Evolutionary conservation across 2,329 filamentous ascomycete genomes (phyloP).

Genomic region (Fusarium sterilihyphosum): DNA sequence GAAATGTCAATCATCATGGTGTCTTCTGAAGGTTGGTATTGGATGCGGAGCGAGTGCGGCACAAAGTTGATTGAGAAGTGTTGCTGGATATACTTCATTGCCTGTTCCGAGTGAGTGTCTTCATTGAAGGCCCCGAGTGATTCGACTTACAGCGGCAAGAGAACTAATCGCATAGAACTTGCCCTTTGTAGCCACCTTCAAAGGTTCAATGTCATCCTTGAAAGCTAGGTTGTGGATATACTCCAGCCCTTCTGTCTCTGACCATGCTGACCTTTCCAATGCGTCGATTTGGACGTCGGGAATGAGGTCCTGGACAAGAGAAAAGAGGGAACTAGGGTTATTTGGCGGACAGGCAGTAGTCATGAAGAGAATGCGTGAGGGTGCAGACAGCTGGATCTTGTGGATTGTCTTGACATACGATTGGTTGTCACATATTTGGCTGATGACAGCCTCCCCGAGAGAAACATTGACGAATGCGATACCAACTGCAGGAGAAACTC

Average conservation of each 20-base stretch:
- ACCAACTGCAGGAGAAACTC: conserved; percentile 84
- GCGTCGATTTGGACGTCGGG: conserved; percentile 50
- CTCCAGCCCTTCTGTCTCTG: conserved; percentile 79
- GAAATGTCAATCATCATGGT: conserved; percentile 96
- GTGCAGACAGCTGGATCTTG: conserved; percentile 83
- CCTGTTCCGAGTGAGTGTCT: conserved; percentile 58
- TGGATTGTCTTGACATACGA: conserved; percentile 90
- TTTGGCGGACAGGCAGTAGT: conserved; percentile 72
- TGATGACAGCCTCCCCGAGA: conserved; percentile 84
- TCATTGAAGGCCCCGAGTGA: rapidly evolving
- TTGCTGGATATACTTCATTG: conserved; percentile 81
- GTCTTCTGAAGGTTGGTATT: conserved; percentile 87
- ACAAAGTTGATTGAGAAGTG: conserved; percentile 75
- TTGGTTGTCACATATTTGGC: conserved; percentile 92
- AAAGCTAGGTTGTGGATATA: conserved; percentile 85
- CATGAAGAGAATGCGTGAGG: conserved; percentile 82
- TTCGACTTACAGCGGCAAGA: conserved; percentile 77
- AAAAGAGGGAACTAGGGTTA: conserved; percentile 76
- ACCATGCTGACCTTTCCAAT: conserved; percentile 84
- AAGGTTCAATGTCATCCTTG: conserved; percentile 79
- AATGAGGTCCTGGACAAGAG: conserved; percentile 73
- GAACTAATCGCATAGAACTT: conserved; percentile 89
- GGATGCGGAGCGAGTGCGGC: conserved; percentile 83
- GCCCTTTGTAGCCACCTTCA: conserved; percentile 81
- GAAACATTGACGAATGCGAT: conserved; percentile 88